Percentiles rank a stretch among this genome's conserved stretches.
These are phyloP conservation scores for Pythium sp. DNA, from an alignment of 352 stramenopile genomes.

Conservation along the genomic window DNA sequence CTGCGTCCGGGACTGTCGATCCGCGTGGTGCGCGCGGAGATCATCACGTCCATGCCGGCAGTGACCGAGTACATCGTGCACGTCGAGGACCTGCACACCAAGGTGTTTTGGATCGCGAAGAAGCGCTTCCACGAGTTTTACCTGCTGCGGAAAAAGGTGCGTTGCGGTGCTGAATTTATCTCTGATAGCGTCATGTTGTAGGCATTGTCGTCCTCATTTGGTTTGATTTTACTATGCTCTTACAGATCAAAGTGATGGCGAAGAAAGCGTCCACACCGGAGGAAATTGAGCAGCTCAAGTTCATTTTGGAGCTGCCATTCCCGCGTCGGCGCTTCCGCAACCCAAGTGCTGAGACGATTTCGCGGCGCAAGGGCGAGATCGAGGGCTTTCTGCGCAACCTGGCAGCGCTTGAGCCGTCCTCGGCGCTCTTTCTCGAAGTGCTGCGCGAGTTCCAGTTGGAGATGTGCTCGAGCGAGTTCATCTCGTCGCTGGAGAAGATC, in stretches of 20 bases:
- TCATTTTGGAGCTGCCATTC: slow-evolving; percentile 72
- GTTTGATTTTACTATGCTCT: neutral
- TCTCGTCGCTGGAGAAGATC: slow-evolving; percentile 70
- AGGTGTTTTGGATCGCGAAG: slow-evolving; percentile 82
- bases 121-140: slow-evolving; percentile 80
- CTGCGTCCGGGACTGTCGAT: slow-evolving; percentile 70
- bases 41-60: slow-evolving; percentile 46
- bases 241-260: slow-evolving; percentile 43
- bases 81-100: slow-evolving; percentile 73
- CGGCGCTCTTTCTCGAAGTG: slow-evolving; percentile 49
- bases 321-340: slow-evolving; percentile 56
- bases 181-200: neutral
- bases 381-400: slow-evolving; percentile 78
- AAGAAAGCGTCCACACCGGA: slow-evolving; percentile 25
- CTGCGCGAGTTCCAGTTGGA: slow-evolving; percentile 65
- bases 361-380: slow-evolving; percentile 53
- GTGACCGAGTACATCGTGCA: slow-evolving; percentile 77
- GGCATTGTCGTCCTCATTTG: neutral
- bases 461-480: slow-evolving; percentile 76
- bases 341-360: slow-evolving; percentile 39
- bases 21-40: slow-evolving; percentile 62
- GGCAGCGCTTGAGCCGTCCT: slow-evolving; percentile 56
- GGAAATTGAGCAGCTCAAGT: slow-evolving; percentile 66
- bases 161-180: neutral
- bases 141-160: slow-evolving; percentile 61